A percentile compares a stretch with the other conserved stretches of the same genome.
Evolutionary conservation across 2,329 filamentous ascomycete genomes (phyloP).

Genomic region (Aspergillus proliferans): DNA sequence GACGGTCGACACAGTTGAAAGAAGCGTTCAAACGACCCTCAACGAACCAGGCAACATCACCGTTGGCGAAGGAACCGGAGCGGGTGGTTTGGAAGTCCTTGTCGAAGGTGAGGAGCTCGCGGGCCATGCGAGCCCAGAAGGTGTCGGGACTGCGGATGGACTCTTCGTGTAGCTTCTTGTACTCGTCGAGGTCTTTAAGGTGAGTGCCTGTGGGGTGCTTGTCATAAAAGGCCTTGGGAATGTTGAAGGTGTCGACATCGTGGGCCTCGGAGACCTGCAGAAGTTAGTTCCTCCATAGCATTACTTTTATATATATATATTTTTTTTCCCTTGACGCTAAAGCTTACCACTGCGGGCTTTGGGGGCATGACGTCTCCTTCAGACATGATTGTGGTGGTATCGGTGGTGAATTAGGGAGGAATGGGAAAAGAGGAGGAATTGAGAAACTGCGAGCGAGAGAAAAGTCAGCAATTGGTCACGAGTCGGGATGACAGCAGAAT

Average conservation of each 20-base stretch:
- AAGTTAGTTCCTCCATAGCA: neutral
- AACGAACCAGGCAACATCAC: conserved; percentile 89
- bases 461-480: neutral
- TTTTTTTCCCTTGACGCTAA: neutral
- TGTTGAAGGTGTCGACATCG: conserved; percentile 47
- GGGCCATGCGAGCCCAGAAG: conserved; percentile 83
- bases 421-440: conserved; percentile 1
- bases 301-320: neutral
- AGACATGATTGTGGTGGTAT: conserved; percentile 26
- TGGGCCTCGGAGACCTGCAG: conserved; percentile 41
- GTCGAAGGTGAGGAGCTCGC: conserved; percentile 85
- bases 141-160: conserved; percentile 83
- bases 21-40: conserved; percentile 92
- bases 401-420: neutral
- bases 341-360: conserved; percentile 37
- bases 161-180: conserved; percentile 63
- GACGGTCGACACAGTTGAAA: conserved; percentile 95
- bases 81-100: conserved; percentile 86
- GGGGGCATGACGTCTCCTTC: conserved; percentile 28
- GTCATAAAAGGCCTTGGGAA: conserved; percentile 51
- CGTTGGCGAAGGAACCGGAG: conserved; percentile 66
- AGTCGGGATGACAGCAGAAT: too few species aligned
- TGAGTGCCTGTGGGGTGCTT: conserved; percentile 59
- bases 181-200: conserved; percentile 54
- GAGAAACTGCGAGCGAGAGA: neutral